Evolutionary conservation across 768 basidiomycete species (phyloP), one percentile per base, ranked within the genome.

Genomic region (Phlegmacium glaucopus): DNA sequence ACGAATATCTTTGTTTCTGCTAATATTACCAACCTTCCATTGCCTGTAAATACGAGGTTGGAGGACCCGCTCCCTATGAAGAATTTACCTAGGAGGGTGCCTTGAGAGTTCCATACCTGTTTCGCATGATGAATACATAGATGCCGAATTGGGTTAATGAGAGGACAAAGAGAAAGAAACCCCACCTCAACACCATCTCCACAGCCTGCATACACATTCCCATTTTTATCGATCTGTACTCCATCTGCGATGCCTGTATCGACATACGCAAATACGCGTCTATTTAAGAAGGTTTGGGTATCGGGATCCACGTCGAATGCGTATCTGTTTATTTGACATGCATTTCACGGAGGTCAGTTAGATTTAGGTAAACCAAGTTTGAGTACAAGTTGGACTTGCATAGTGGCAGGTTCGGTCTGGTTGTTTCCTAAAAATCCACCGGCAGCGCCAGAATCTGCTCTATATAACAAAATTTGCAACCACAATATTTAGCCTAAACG

Each of bases 211-310:
- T 80, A 89, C 0, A 89, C 76, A 51, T 88, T 87, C 0, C 83
- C 83, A 0, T 72, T 61, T 4, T 66, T 66, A 55, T 90, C 87
- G 1, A 84, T 69, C 55, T 83, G 79, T 9, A 87, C 62, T 9
- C 86, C 86, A 49, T 88, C 85, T 6, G 85, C 78, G 26, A 82
- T 64, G 1, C 85, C 87, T 16, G 82, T 70, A 49, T 87, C 86
- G 7, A 67, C 57, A 52, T 79, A 87, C 0, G 85, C 84, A 52
- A 89, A 84, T 11, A 86, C 72, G 4, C 85, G 76, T 17, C 83
- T 75, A 57, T 87, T 59, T 39, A 41, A 59, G 58, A 87, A 83
- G 4, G 70, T 61, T 32, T 79, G 73, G 0, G 77, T 78, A 28
- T 53, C 65, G 11, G 73, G 63, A 54, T 85, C 78, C 17, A 90